Base-by-base conservation (phyloP, 192 early-diverging fungal genomes). In the Dimargaris cristalligena region DNA sequence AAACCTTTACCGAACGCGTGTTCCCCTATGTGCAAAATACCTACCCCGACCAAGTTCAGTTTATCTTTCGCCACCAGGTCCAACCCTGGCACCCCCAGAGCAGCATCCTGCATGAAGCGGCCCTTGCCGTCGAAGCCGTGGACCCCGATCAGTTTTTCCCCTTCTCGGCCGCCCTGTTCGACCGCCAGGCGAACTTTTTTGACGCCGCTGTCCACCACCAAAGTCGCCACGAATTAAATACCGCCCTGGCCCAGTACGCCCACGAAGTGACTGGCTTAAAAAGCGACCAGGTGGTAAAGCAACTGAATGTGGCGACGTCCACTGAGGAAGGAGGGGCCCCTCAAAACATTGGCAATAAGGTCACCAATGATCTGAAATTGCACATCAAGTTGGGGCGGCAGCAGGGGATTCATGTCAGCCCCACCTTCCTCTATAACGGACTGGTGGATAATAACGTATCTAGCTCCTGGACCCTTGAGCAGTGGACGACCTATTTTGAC, bases 1-100 rank as follows among this genome's bases (percentile, higher is more conserved):
- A 68, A 56, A 75, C 63, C 33, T 60, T 81, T 22, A 62, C 68
- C 33, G 32, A 65, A 25, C 68, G 81, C 54, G 71, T 88, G 16
- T 32, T 82, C 49, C 81, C 84, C 4, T 74, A 64, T 46, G 49
- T 83, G 10, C 59, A 67, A 2, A 13, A 70, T 25, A 18, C 63
- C 28, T 66, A 77, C 33, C 62, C 77, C 26, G 61, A 57, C 4
- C 62, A 78, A 29, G 67, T 84, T 2, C 73, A 83, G 34, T 66
- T 91, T 46, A 65, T 85, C 18, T 82, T 91, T 64, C 74, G 87
- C 20, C 85, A 91, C 61, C 89, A 91, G 67, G 73, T 91, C 48
- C 89, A 91, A 59, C 82, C 86, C 0, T 90, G 89, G 89, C 87
- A 91, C 65, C 86, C 87, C 0, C 64, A 68, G 25, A 84, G 81